phyloP scores from a whole-genome alignment of 768 basidiomycete species.

The Tricholoma flavovirens region DNA sequence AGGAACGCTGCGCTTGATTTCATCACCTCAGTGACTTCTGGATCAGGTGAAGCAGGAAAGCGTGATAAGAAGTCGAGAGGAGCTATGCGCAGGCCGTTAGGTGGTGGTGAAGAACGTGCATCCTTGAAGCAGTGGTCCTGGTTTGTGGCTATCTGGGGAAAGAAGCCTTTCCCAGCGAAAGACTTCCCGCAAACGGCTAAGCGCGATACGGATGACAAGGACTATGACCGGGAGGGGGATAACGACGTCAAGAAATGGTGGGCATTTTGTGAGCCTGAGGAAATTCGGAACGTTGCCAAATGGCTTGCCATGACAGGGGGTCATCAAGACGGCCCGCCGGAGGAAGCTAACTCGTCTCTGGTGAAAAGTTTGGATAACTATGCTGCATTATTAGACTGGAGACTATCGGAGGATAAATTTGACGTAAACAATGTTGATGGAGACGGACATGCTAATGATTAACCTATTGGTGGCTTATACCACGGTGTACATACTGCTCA shows the following conservation, averaged over 20 bases:
- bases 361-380: slow-evolving; percentile 54
- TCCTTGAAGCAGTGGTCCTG: slow-evolving; percentile 62
- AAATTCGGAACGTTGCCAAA: slow-evolving; percentile 58
- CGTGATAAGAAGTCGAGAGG: slow-evolving; percentile 31
- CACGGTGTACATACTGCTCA: neutral
- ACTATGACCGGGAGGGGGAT: slow-evolving; percentile 27
- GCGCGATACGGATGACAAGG: slow-evolving; percentile 14
- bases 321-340: slow-evolving; percentile 21
- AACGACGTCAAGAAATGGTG: slow-evolving; percentile 64
- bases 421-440: neutral
- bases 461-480: neutral
- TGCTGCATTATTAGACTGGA: slow-evolving; percentile 56
- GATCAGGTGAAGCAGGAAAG: neutral
- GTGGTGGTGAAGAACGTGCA: slow-evolving; percentile 44
- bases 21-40: slow-evolving; percentile 18
- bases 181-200: slow-evolving; percentile 18
- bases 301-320: slow-evolving; percentile 55
- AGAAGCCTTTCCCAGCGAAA: slow-evolving; percentile 29
- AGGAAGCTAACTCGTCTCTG: slow-evolving; percentile 22
- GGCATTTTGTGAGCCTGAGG: slow-evolving; percentile 62
- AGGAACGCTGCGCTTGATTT: slow-evolving; percentile 45
- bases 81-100: slow-evolving; percentile 35
- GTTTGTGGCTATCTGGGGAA: slow-evolving; percentile 76
- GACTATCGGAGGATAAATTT: slow-evolving; percentile 35
- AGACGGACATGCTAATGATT: neutral